phyloP scores from a whole-genome alignment of 352 stramenopile species.

The Blastocystis sp. region DNA sequence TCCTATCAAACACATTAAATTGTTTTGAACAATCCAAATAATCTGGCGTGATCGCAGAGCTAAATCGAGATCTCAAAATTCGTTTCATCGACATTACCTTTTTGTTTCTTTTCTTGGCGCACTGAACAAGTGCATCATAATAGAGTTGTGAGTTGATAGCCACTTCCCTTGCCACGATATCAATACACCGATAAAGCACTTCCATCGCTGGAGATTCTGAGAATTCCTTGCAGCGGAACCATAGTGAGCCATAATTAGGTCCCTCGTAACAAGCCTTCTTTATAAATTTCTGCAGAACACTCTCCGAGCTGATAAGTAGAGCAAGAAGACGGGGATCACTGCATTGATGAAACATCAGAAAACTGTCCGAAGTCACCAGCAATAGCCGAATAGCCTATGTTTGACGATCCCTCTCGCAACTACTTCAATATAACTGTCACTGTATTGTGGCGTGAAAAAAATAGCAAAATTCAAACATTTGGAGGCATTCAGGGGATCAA shows the following conservation, averaged over 20 bases:
- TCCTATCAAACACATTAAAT: background rate
- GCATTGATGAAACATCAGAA: constrained; percentile 24
- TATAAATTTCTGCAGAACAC: background rate
- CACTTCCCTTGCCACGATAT: background rate
- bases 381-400: constrained; percentile 14
- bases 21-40: background rate
- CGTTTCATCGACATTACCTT: no score
- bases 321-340: background rate
- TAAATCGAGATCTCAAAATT: background rate
- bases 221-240: constrained; percentile 72
- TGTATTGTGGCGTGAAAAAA: constrained; percentile 82
- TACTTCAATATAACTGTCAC: constrained; percentile 76
- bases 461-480: constrained; percentile 76
- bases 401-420: background rate
- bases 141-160: background rate
- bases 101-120: background rate
- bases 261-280: constrained; percentile 73
- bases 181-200: background rate
- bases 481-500: constrained; percentile 69
- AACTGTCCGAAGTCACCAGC: constrained; percentile 59
- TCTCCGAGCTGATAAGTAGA: background rate
- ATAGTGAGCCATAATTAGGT: constrained; percentile 80
- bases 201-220: background rate
- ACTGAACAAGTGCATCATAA: background rate
- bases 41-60: background rate